Evolutionary conservation across 2,329 filamentous ascomycete species (phyloP).

Genomic region (Plectosphaerella plurivora): DNA sequence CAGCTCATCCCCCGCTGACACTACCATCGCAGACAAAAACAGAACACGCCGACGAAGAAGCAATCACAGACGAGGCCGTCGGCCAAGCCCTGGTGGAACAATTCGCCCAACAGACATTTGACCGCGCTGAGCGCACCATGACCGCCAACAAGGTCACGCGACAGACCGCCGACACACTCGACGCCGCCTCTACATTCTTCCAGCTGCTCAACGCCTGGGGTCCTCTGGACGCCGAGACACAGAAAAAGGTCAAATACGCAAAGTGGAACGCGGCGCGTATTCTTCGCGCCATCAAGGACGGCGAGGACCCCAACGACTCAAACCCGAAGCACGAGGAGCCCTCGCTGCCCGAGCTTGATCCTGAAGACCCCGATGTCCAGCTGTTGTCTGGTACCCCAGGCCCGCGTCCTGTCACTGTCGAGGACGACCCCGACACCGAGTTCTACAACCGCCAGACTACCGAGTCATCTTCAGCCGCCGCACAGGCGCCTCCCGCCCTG

Average conservation of each 20-base stretch:
- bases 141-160: slow-evolving; percentile 78
- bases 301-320: slow-evolving; percentile 85
- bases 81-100: slow-evolving; percentile 92
- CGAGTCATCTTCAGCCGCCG: slow-evolving; percentile 13
- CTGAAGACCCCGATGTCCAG: slow-evolving; percentile 61
- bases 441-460: slow-evolving; percentile 11
- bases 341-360: slow-evolving; percentile 46
- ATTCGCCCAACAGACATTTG: slow-evolving; percentile 85
- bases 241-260: slow-evolving; percentile 88
- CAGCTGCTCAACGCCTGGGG: slow-evolving; percentile 86
- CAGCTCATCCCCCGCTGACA: slow-evolving; percentile 4
- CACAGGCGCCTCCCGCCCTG: slow-evolving; percentile 16
- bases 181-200: slow-evolving; percentile 88
- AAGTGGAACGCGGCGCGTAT: slow-evolving; percentile 95
- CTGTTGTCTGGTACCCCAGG: slow-evolving; percentile 31
- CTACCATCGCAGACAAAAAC: slow-evolving; percentile 54
- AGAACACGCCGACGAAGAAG: slow-evolving; percentile 72
- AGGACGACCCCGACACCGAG: slow-evolving; percentile 48
- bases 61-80: slow-evolving; percentile 77
- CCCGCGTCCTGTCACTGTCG: slow-evolving; percentile 40
- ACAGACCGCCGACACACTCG: slow-evolving; percentile 90
- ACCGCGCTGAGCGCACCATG: slow-evolving; percentile 77
- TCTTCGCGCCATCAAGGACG: slow-evolving; percentile 82
- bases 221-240: slow-evolving; percentile 65
- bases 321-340: slow-evolving; percentile 67